These are phyloP conservation scores for Quercus gilva DNA, from an alignment of 306 rosid genomes.

Conservation along the genomic window DNA sequence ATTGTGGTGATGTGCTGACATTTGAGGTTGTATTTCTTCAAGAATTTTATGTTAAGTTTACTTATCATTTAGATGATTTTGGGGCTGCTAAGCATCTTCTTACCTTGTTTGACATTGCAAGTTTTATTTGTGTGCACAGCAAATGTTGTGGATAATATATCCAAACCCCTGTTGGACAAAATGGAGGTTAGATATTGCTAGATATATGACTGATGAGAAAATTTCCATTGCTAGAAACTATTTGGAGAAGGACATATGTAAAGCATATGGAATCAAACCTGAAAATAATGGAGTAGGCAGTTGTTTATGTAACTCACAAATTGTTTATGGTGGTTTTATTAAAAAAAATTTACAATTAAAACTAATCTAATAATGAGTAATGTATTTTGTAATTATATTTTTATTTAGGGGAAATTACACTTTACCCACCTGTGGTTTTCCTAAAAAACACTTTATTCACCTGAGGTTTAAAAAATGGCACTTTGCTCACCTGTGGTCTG, in stretches of 20 bases:
- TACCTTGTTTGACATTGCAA: conserved; percentile 37
- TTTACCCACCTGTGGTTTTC: too few species aligned
- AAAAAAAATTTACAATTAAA: too few species aligned
- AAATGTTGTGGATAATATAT: conserved; percentile 44
- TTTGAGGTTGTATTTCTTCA: conserved; percentile 11
- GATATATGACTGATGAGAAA: conserved; percentile 94
- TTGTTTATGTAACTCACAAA: too few species aligned
- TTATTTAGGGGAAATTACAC: too few species aligned
- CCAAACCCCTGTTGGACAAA: conserved; percentile 57
- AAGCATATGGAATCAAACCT: conserved; percentile 84
- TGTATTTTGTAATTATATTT: too few species aligned
- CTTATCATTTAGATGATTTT: background rate
- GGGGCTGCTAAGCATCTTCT: conserved; percentile 5
- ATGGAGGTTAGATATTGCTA: conserved; percentile 95
- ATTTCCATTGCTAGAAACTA: conserved; percentile 97
- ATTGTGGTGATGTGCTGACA: conserved; percentile 5
- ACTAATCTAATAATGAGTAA: too few species aligned
- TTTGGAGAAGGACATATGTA: conserved; percentile 90
- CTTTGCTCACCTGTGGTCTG: too few species aligned
- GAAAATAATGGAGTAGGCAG: conserved; percentile 18
- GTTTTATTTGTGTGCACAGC: conserved; percentile 98
- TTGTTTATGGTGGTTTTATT: too few species aligned
- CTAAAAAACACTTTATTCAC: too few species aligned
- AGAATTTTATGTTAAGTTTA: conserved; percentile 1
- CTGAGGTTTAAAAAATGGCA: too few species aligned